Evolutionary conservation across 495 filamentous ascomycete genomes (phyloP), one percentile per base, ranked within the genome.

Genomic region (Corynascus novoguineensis): DNA sequence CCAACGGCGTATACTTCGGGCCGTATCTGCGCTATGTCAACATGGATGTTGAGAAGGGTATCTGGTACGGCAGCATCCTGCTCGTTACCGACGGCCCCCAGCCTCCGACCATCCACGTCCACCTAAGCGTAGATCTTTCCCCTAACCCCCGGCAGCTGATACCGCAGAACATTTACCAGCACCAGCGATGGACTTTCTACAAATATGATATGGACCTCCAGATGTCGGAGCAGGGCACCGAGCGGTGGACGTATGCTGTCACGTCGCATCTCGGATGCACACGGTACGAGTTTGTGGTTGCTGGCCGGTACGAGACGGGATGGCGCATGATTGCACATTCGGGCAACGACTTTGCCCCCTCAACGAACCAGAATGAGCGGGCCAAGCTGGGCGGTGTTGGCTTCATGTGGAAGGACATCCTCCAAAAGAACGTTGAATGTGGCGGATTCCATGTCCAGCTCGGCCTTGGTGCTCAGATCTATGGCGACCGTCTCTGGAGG

Each of bases 311-410:
- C 63, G 95, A 98, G 72, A 87, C 86, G 2, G 89, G 85, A 68
- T 98, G 93, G 93, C 85, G 95, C n/a, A 96, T 97, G 65, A 88
- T 97, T 59, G 88, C 91, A 25, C 93, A 93, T 50, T 95, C 89
- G 4, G 91, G 92, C 10, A 97, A 97, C 64, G 93, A 97, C 67
- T 98, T 97, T 71, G 84, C 88, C 2, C 76, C 95, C 27, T 87
- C 85, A 59, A 91, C 95, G 0, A 90, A 83, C 61, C 83, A 89
- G 50, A 89, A 86, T 64, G 93, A 97, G 66, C 83, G 91, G 17
- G 78, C 84, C 51, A 86, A 86, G 46, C 76, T 97, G 2, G 95
- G 95, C 24, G 93, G 93, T 0, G 79, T 91, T 8, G 89, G 90
- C 0, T 90, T 89, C 67, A 95, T 98, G 93, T 98, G 93, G 93